Base-by-base conservation (phyloP, 1,284 basidiomycete species). In the Rhodotorula sp. region DNA sequence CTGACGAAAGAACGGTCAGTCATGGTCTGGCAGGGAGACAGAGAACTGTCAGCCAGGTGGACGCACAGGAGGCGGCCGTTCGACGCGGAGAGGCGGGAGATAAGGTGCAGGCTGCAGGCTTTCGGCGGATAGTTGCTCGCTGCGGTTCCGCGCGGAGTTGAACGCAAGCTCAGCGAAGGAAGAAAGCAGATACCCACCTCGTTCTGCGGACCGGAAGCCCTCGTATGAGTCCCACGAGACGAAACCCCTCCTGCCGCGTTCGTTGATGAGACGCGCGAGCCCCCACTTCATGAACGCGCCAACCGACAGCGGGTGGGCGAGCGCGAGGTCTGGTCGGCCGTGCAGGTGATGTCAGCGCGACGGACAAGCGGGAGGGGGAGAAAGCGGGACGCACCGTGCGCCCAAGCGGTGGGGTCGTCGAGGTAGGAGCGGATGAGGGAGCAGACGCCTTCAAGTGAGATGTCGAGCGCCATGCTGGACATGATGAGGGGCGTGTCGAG, bases 401-500 rank as follows among this genome's bases (percentile, higher is more conserved):
- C 60, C 65, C 71, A 77, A 0, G 50, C 46, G 19, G 64, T 36
- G 22, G 63, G 36, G n/a, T 75, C 67, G 48, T 67, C 76, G 44
- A 95, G 81, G 82, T 93, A 96, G 3, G 89, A 83, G 46, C 88
- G 85, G 75, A 94, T 89, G 59, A 96, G 85, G 66, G 88, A 84
- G 76, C 86, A 88, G 76, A 92, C 88, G 54, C 88, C 86, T 36
- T 87, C 84, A 13, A 88, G 84, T 53, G 88, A 89, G 57, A 94
- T 85, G 78, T 95, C 92, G 69, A 96, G 87, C 34, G 92, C 92
- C 76, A 90, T 88, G 41, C 88, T 88, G 39, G 90, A 91, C 83
- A 96, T 94, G 72, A 96, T 88, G 82, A 95, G 89, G 22, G 93
- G 93, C 4, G 91, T 93, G 39, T 89, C 89, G 71, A 95, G 86